phyloP scores from a whole-genome alignment of 441 rosid genomes.

The Rhodomyrtus psidioides region DNA sequence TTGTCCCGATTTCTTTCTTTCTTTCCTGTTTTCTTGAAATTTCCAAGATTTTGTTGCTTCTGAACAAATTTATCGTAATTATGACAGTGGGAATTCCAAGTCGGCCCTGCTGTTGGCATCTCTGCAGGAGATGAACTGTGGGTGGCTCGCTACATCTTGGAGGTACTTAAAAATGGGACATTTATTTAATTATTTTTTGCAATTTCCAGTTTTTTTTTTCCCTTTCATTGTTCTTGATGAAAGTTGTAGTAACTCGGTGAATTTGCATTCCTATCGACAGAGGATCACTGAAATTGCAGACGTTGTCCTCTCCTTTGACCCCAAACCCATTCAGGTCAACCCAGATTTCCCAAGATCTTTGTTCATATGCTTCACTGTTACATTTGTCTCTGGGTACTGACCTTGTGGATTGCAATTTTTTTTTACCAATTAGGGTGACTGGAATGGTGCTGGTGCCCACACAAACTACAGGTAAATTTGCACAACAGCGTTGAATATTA shows the following conservation, averaged over 20 bases:
- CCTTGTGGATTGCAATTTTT: background rate
- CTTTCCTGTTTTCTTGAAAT: background rate
- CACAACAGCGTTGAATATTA: background rate
- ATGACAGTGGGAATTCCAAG: conserved; percentile 12
- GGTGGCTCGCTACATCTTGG: conserved; percentile 13
- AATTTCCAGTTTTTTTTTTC: background rate
- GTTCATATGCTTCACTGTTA: background rate
- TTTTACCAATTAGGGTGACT: background rate
- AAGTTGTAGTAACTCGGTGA: background rate
- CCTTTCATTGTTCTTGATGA: background rate
- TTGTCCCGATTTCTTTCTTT: background rate
- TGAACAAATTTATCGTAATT: background rate
- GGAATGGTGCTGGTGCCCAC: conserved; percentile 18
- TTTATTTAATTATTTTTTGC: background rate
- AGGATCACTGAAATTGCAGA: conserved; percentile 13
- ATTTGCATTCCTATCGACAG: background rate
- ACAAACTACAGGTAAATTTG: conserved; percentile 6
- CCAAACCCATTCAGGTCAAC: conserved; percentile 5
- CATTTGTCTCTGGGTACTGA: background rate
- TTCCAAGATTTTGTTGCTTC: background rate
- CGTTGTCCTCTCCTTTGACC: conserved; percentile 10
- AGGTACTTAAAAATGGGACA: background rate
- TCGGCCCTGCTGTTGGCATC: conserved; percentile 10
- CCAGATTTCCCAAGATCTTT: background rate
- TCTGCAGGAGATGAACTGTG: conserved; percentile 8